Percentiles rank a stretch among this genome's conserved stretches.
These are phyloP conservation scores for Sporisorium reilianum DNA, from an alignment of 1,284 basidiomycete genomes.

Conservation along the genomic window DNA sequence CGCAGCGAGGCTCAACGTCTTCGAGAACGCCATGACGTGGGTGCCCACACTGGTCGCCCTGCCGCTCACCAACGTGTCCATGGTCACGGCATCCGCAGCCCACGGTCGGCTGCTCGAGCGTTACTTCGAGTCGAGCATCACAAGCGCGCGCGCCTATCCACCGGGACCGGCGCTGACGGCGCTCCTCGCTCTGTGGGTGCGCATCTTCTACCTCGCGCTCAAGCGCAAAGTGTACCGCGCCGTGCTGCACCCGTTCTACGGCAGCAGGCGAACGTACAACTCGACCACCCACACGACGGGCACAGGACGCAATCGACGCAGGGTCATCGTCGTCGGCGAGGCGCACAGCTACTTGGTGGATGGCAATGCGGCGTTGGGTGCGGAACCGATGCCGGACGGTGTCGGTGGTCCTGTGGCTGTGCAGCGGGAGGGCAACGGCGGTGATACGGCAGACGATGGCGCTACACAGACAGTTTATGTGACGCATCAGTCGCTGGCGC, in stretches of 20 bases:
- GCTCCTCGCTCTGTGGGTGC: slow-evolving; percentile 61
- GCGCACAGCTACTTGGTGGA: slow-evolving; percentile 35
- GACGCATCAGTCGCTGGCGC: slow-evolving; percentile 44
- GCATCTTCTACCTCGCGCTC: slow-evolving; percentile 55
- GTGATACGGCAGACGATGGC: slow-evolving; percentile 9
- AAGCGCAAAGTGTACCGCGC: slow-evolving; percentile 53
- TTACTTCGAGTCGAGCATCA: slow-evolving; percentile 24
- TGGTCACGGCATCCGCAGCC: slow-evolving; percentile 20
- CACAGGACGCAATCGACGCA: slow-evolving; percentile 19
- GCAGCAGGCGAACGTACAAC: slow-evolving; percentile 6
- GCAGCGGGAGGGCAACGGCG: slow-evolving; percentile 15
- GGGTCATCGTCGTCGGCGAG: slow-evolving; percentile 50
- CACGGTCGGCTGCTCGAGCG: slow-evolving; percentile 26
- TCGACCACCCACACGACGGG: slow-evolving; percentile 10
- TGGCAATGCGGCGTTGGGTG: slow-evolving; percentile 21
- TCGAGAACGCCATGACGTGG: slow-evolving; percentile 61
- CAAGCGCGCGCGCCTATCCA: slow-evolving; percentile 41
- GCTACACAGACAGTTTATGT: slow-evolving; percentile 55
- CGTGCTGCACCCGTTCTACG: slow-evolving; percentile 46
- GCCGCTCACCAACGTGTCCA: slow-evolving; percentile 41
- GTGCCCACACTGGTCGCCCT: slow-evolving; percentile 57
- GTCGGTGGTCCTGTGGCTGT: slow-evolving; percentile 25
- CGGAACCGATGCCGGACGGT: slow-evolving; percentile 14
- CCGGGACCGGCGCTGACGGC: slow-evolving; percentile 55
- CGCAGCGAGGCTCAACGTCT: slow-evolving; percentile 51